Evolutionary conservation across 148 eudicot species (phyloP).

Genomic region (Arctostaphylos glauca): DNA sequence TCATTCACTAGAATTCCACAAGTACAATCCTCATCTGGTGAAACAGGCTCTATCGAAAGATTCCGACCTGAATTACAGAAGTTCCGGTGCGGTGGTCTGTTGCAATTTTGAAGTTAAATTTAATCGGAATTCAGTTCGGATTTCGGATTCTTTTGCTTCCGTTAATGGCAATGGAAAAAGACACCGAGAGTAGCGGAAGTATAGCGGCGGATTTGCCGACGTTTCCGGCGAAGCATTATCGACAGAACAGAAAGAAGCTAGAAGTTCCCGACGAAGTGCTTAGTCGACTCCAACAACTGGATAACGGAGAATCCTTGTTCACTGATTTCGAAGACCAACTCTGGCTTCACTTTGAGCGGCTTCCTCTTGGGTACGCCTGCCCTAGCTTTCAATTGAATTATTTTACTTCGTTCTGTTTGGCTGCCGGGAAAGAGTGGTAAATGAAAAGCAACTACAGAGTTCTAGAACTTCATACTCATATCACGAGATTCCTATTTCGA

Average conservation of each 20-base stretch:
- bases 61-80: not conserved
- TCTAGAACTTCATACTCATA: not conserved
- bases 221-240: constrained; percentile 24
- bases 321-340: constrained; percentile 57
- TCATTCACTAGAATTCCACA: not conserved
- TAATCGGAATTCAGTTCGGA: not conserved
- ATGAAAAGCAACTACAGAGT: not conserved
- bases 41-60: too few relatives aligned
- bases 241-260: constrained; percentile 26
- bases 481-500: not conserved
- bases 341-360: constrained; percentile 66
- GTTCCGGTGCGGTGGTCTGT: not conserved
- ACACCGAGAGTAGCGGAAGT: constrained; percentile 56
- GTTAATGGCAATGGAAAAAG: constrained; percentile 57
- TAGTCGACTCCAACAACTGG: constrained; percentile 34
- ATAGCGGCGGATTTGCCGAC: constrained; percentile 32
- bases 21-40: too few relatives aligned
- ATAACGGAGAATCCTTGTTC: constrained; percentile 34
- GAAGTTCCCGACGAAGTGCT: constrained; percentile 53
- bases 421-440: not conserved
- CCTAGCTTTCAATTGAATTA: too few relatives aligned
- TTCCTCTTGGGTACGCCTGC: constrained; percentile 42
- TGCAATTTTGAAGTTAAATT: not conserved
- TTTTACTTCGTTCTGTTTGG: not conserved
- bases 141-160: not conserved